phyloP scores from a whole-genome alignment of 257 asterid species.

The Cinchona pubescens region DNA sequence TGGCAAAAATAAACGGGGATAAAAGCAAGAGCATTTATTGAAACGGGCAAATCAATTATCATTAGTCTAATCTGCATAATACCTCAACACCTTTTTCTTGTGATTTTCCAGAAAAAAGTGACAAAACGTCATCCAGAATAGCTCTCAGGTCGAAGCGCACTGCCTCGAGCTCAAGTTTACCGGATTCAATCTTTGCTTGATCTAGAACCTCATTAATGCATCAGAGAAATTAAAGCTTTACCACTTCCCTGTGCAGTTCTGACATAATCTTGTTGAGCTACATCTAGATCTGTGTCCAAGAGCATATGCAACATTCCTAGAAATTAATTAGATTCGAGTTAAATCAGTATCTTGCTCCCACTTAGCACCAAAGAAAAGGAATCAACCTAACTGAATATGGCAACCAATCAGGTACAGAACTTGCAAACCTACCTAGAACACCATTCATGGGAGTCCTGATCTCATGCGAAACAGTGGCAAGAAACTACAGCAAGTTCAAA shows the following conservation, averaged over 20 bases:
- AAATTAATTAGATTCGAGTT: slow-evolving; percentile 13
- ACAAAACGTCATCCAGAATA: slow-evolving; percentile 47
- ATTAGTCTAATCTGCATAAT: slow-evolving; percentile 11
- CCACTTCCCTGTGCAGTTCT: slow-evolving; percentile 98
- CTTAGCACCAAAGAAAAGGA: neutral
- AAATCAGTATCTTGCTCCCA: neutral
- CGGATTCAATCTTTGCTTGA: slow-evolving; percentile 97
- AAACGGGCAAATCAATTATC: slow-evolving; percentile 31
- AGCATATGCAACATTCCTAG: slow-evolving; percentile 99
- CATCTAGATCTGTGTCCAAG: slow-evolving; percentile 88
- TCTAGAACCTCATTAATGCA: slow-evolving; percentile 90
- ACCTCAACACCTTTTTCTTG: slow-evolving; percentile 95
- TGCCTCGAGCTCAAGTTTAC: slow-evolving; percentile 95
- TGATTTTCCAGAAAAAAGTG: slow-evolving; percentile 80
- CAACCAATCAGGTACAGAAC: neutral
- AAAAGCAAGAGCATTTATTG: slow-evolving; percentile 27
- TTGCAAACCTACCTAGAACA: slow-evolving; percentile 70
- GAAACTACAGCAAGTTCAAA: slow-evolving; percentile 65
- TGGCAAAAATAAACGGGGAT: neutral
- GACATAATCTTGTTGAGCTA: slow-evolving; percentile 91
- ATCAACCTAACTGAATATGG: slow-evolving; percentile 1
- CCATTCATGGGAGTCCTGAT: slow-evolving; percentile 99
- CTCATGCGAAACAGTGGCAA: slow-evolving; percentile 98
- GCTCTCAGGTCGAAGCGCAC: slow-evolving; percentile 43
- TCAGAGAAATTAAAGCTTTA: slow-evolving; percentile 95